Conservation (phyloP, 805 yeast species). For the Wickerhamomyces bisporus region DNA sequence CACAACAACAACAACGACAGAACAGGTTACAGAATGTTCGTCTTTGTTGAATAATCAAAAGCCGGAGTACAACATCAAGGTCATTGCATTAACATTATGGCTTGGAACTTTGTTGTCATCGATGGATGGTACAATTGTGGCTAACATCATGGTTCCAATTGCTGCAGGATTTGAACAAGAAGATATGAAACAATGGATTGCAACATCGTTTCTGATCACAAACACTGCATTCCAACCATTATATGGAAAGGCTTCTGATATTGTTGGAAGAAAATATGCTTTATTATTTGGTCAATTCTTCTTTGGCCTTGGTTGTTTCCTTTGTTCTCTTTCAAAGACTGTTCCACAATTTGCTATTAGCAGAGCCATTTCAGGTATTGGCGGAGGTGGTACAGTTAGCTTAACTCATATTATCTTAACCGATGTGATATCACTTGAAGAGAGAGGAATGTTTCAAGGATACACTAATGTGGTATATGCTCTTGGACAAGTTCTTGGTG, state of each 20-base stretch:
- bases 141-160: constrained; percentile 51
- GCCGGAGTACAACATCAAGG: background rate
- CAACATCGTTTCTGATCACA: constrained; percentile 60
- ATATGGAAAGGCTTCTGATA: constrained; percentile 62
- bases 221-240: constrained; percentile 68
- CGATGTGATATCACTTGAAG: constrained; percentile 45
- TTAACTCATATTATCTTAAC: constrained; percentile 46
- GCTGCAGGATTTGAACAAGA: constrained; percentile 51
- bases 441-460: constrained; percentile 47
- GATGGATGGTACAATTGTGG: constrained; percentile 51
- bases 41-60: background rate
- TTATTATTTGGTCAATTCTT: constrained; percentile 37
- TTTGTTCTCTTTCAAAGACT: constrained; percentile 33
- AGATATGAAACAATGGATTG: constrained; percentile 55
- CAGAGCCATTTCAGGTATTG: constrained; percentile 51
- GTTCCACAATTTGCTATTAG: constrained; percentile 40
- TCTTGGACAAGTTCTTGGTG: constrained; percentile 34
- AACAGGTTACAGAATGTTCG: no score
- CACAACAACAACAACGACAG: no score
- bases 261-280: constrained; percentile 45
- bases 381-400: constrained; percentile 49
- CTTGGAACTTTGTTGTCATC: constrained; percentile 44
- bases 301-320: constrained; percentile 38
- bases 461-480: constrained; percentile 35
- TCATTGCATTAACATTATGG: constrained; percentile 24